phyloP scores from a whole-genome alignment of 345 rosid species.

The Excoecaria cochinchinensis region DNA sequence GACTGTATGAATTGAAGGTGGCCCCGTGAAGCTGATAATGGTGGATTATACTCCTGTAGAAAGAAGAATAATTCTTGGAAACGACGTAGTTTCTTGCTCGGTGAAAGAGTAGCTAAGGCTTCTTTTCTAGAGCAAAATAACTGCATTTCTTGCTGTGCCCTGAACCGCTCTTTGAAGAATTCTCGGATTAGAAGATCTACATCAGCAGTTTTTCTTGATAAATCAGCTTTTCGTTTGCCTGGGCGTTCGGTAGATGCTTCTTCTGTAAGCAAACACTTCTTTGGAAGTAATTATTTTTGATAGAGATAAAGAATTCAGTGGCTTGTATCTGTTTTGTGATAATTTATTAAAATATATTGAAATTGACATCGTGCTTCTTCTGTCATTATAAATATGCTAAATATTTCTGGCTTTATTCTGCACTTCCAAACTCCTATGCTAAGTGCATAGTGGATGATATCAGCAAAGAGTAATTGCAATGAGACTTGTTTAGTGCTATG shows the following conservation, averaged over 20 bases:
- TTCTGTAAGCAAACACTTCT: conserved; percentile 41
- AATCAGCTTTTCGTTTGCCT: conserved; percentile 50
- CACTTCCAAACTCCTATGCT: neutral
- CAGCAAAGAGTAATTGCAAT: neutral
- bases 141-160: conserved; percentile 43
- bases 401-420: neutral
- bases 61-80: conserved; percentile 40
- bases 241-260: conserved; percentile 29
- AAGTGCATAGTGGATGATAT: neutral
- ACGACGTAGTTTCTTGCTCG: conserved; percentile 32
- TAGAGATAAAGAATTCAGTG: neutral
- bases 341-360: neutral
- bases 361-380: neutral
- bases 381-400: neutral
- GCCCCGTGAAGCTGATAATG: conserved; percentile 25
- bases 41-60: conserved; percentile 24
- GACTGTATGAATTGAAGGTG: conserved; percentile 39
- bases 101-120: conserved; percentile 26
- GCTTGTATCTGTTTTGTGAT: neutral
- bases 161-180: conserved; percentile 36
- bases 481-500: neutral
- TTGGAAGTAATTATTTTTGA: no score
- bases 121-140: conserved; percentile 35
- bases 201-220: conserved; percentile 56
- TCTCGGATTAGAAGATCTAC: conserved; percentile 32